Percentiles rank a stretch among this genome's conserved stretches.
Conservation (phyloP, 495 filamentous ascomycete species). For the Podospora comata region DNA sequence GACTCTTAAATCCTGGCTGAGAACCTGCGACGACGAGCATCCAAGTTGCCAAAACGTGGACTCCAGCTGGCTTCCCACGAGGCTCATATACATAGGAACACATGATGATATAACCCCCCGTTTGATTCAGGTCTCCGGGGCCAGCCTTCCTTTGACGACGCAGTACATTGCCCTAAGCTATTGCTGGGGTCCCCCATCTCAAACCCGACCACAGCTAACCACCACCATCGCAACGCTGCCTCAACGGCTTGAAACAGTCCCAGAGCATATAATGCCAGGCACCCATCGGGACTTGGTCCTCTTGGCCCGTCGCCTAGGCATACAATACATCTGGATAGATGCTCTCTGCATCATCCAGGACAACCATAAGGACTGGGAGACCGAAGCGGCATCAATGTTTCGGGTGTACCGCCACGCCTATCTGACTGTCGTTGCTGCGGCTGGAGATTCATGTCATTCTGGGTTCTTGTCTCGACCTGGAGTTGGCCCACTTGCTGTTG, state of each 20-base stretch:
- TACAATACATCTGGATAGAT: neutral
- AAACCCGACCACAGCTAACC: neutral
- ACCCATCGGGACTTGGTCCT: neutral
- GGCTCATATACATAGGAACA: neutral
- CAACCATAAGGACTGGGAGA: neutral
- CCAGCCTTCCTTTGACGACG: neutral
- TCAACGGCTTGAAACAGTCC: neutral
- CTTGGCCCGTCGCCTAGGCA: neutral
- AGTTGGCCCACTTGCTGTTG: neutral
- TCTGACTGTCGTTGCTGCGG: neutral
- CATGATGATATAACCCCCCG: neutral
- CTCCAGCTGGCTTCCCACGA: neutral
- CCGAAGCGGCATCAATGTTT: neutral
- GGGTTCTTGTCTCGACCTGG: neutral
- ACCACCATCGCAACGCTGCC: neutral
- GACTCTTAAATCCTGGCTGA: neutral
- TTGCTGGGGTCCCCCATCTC: neutral
- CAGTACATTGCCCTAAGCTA: neutral
- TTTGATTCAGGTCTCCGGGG: neutral
- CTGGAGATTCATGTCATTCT: neutral
- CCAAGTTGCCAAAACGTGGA: neutral
- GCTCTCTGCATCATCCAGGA: constrained; percentile 1
- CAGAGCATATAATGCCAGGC: neutral
- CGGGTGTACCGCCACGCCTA: neutral
- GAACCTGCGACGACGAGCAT: neutral